phyloP scores from a whole-genome alignment of 768 basidiomycete genomes.

The Melanogaster broomeanus region DNA sequence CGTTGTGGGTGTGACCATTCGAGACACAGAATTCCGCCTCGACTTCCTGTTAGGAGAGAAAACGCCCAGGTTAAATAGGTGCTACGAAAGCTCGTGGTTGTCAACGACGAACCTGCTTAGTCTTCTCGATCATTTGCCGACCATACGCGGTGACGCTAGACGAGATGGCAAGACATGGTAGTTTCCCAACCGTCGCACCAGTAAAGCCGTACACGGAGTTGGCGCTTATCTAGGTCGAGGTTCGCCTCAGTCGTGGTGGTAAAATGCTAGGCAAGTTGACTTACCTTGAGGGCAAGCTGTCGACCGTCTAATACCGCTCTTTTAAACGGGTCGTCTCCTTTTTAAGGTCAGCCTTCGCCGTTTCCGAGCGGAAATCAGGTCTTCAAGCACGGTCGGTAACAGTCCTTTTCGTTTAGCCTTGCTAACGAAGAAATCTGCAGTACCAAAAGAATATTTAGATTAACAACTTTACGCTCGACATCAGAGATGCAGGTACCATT shows the following conservation, averaged over 20 bases:
- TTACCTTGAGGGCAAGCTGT: conserved; percentile 92
- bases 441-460: neutral
- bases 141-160: conserved; percentile 96
- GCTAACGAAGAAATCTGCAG: conserved; percentile 81
- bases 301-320: conserved; percentile 97
- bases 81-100: neutral
- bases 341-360: conserved; percentile 95
- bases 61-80: neutral
- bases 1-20: conserved; percentile 85
- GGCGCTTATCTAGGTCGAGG: conserved; percentile 80
- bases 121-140: conserved; percentile 98
- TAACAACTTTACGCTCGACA: neutral
- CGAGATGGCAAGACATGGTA: conserved; percentile 94
- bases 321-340: conserved; percentile 97
- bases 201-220: conserved; percentile 99
- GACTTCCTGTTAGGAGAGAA: conserved; percentile 61
- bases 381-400: conserved; percentile 89
- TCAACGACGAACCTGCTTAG: conserved; percentile 65
- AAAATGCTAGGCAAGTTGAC: neutral
- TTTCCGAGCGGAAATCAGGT: conserved; percentile 91
- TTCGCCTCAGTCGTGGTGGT: neutral
- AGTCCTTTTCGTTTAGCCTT: conserved; percentile 79
- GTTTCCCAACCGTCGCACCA: conserved; percentile 94
- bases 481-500: conserved; percentile 58
- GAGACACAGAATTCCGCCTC: conserved; percentile 83